Percentiles rank a stretch among this genome's conserved stretches.
Conservation (phyloP, 192 early-diverging fungal species). For the Spinellus fusiger region DNA sequence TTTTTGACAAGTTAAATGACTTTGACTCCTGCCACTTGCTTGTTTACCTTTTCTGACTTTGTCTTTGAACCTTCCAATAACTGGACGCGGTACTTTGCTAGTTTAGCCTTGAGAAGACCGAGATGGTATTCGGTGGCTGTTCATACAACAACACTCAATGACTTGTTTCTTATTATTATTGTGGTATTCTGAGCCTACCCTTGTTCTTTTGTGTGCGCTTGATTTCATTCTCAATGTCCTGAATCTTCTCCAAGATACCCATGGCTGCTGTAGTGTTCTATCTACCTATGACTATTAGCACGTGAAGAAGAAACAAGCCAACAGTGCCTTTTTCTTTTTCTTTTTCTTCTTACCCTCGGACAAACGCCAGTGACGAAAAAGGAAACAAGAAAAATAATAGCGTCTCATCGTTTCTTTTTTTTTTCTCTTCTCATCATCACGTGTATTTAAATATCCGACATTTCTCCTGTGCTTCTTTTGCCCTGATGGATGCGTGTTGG, state of each 20-base stretch:
- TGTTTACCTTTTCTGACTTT: conserved; percentile 43
- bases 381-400: not conserved
- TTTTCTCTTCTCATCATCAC: too few relatives aligned
- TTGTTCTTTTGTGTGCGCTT: conserved; percentile 98
- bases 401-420: not conserved
- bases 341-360: not conserved
- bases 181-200: conserved; percentile 39
- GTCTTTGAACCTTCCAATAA: conserved; percentile 67
- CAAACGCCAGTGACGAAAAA: not conserved
- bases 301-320: too few relatives aligned
- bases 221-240: conserved; percentile 87
- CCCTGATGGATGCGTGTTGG: too few relatives aligned
- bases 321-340: not conserved
- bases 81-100: conserved; percentile 75
- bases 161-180: not conserved
- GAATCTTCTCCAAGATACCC: conserved; percentile 87
- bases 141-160: conserved; percentile 1
- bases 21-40: conserved; percentile 18
- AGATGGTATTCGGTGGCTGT: conserved; percentile 95
- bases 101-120: conserved; percentile 96
- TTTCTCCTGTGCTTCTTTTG: too few relatives aligned
- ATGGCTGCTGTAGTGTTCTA: conserved; percentile 29
- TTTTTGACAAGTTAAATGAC: too few relatives aligned
- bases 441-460: not conserved
- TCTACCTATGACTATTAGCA: not conserved